Percentiles rank a stretch among this genome's conserved stretches.
Evolutionary conservation across 768 basidiomycete genomes (phyloP).

Genomic region (Tylopilus sp.): DNA sequence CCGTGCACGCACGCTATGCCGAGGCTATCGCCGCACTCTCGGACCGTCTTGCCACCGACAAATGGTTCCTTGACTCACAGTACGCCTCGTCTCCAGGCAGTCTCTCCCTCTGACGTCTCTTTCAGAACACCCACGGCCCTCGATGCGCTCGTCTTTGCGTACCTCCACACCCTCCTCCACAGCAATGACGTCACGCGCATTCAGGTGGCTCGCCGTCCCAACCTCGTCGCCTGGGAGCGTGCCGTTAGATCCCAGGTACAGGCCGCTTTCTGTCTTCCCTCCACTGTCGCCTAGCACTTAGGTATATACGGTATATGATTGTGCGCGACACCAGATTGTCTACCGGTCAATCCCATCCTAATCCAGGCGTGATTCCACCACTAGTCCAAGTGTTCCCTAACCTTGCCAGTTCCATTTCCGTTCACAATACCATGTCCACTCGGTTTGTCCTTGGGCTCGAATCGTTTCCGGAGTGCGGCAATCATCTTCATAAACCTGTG

Average conservation of each 20-base stretch:
- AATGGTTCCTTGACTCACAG: slow-evolving; percentile 80
- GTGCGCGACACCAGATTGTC: slow-evolving; percentile 2
- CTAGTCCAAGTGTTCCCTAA: slow-evolving; percentile 9
- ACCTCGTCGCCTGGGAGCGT: slow-evolving; percentile 79
- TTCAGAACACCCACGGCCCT: slow-evolving; percentile 72
- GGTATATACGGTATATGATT: slow-evolving; percentile 18
- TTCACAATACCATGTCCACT: slow-evolving; percentile 14
- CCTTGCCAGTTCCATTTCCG: slow-evolving; percentile 17
- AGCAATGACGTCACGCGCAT: slow-evolving; percentile 44
- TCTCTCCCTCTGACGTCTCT: slow-evolving; percentile 5
- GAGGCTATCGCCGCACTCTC: slow-evolving; percentile 74
- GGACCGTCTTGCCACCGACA: slow-evolving; percentile 69
- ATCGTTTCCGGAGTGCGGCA: slow-evolving; percentile 58
- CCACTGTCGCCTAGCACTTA: slow-evolving; percentile 2
- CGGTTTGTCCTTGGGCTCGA: slow-evolving; percentile 29
- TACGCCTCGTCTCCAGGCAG: slow-evolving; percentile 31
- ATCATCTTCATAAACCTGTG: slow-evolving; percentile 74
- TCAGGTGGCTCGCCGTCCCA: slow-evolving; percentile 67
- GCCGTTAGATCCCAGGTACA: slow-evolving; percentile 59
- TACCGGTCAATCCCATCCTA: neutral
- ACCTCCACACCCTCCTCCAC: slow-evolving; percentile 64
- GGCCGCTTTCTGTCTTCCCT: slow-evolving; percentile 41
- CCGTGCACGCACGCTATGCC: slow-evolving; percentile 56
- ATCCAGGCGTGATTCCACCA: neutral
- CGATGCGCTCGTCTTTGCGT: slow-evolving; percentile 81